A percentile compares a stretch with the other conserved stretches of the same genome.
Evolutionary conservation across 129 eudicot species (phyloP).

Genomic region (Escallonia rubra): DNA sequence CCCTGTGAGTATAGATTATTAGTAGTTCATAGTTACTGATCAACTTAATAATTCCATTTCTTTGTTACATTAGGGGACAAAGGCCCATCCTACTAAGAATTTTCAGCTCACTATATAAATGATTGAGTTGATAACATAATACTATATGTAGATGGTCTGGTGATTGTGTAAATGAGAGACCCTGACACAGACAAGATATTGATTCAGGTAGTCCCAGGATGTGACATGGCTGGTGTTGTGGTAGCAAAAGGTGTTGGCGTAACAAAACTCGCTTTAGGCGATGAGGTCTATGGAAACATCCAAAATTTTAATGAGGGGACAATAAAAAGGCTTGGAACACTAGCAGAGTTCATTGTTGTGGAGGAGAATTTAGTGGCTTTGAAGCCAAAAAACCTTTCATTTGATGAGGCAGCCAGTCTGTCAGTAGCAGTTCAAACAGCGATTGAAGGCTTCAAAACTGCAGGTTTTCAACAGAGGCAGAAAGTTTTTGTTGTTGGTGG

Average conservation of each 20-base stretch:
- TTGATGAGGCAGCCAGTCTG: slow-evolving; percentile 46
- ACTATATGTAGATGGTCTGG: too few relatives aligned
- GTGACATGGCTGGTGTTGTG: slow-evolving; percentile 49
- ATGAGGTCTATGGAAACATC: slow-evolving; percentile 43
- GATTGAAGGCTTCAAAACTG: slow-evolving; percentile 33
- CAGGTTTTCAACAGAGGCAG: slow-evolving; percentile 21
- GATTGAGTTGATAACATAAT: too few relatives aligned
- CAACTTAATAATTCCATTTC: too few relatives aligned
- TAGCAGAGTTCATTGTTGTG: slow-evolving; percentile 29
- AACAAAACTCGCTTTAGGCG: slow-evolving; percentile 21
- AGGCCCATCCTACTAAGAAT: too few relatives aligned
- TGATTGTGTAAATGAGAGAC: too few relatives aligned
- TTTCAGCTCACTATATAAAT: too few relatives aligned
- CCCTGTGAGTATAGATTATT: slow-evolving; percentile 22
- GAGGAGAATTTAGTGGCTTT: slow-evolving; percentile 36
- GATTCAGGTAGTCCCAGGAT: slow-evolving; percentile 43
- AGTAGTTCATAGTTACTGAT: neutral
- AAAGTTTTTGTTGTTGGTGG: slow-evolving; percentile 42
- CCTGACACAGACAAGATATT: neutral
- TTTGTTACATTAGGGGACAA: too few relatives aligned
- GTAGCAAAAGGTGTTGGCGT: slow-evolving; percentile 26
- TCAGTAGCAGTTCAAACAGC: slow-evolving; percentile 47
- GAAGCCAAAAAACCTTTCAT: slow-evolving; percentile 37
- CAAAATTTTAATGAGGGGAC: slow-evolving; percentile 24
- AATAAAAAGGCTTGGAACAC: slow-evolving; percentile 28